Percentiles rank a stretch among this genome's conserved stretches.
phyloP scores from a whole-genome alignment of 495 filamentous ascomycete species.

The Podospora tetraspora region DNA sequence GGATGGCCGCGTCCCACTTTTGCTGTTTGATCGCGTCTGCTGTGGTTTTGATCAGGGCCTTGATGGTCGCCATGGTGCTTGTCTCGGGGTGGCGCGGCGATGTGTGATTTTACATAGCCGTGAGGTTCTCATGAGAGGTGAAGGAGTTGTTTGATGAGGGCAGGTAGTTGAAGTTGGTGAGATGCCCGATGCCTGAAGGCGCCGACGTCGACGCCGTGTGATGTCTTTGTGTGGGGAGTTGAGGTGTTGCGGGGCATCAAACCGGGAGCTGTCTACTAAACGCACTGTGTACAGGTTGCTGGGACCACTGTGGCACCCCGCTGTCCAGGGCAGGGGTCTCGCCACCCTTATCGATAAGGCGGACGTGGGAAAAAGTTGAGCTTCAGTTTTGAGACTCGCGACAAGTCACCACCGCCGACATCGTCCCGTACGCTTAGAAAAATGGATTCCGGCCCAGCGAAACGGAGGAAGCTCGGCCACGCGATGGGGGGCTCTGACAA shows the following conservation, averaged over 20 bases:
- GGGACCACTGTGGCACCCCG: neutral
- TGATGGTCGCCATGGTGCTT: constrained; percentile 50
- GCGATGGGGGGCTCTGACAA: constrained; percentile 20
- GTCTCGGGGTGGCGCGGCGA: neutral
- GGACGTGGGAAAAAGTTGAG: constrained; percentile 18
- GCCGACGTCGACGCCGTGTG: neutral
- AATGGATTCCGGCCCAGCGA: constrained; percentile 42
- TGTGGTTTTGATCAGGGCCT: constrained; percentile 78
- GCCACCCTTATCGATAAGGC: constrained; percentile 10
- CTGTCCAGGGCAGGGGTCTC: neutral
- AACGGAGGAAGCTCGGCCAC: constrained; percentile 47
- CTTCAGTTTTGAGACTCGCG: neutral
- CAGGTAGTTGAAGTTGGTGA: neutral
- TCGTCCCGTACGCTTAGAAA: neutral
- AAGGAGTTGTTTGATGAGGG: neutral
- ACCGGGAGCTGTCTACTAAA: neutral
- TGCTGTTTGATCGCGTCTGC: constrained; percentile 71
- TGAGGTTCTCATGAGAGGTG: neutral
- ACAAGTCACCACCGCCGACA: neutral
- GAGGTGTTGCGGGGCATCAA: constrained; percentile 13
- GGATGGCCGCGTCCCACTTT: constrained; percentile 68
- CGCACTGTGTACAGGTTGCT: neutral
- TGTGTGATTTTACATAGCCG: neutral
- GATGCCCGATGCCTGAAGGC: neutral
- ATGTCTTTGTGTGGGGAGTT: neutral